phyloP scores from a whole-genome alignment of 345 rosid species.

The Euphorbia tirucalli region DNA sequence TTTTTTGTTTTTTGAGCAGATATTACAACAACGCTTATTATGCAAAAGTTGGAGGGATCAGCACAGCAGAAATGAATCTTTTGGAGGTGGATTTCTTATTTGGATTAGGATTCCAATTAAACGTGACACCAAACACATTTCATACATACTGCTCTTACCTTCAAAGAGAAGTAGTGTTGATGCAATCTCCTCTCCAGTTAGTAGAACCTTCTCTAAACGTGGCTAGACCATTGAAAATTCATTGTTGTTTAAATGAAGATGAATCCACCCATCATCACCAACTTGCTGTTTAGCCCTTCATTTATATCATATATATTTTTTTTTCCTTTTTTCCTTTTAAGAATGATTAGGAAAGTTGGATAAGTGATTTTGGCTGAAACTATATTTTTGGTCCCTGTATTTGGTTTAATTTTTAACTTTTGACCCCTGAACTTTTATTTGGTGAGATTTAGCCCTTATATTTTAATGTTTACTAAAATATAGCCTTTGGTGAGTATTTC shows the following conservation, averaged over 20 bases:
- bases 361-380: background rate
- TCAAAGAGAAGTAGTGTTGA: conserved; percentile 41
- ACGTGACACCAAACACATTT: conserved; percentile 55
- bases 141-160: conserved; percentile 52
- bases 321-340: background rate
- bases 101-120: conserved; percentile 60
- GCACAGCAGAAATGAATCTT: conserved; percentile 65
- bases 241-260: conserved; percentile 41
- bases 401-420: no score
- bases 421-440: no score
- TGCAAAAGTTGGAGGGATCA: conserved; percentile 72
- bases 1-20: conserved; percentile 21
- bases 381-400: background rate
- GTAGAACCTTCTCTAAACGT: conserved; percentile 19
- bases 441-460: no score
- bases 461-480: no score
- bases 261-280: conserved; percentile 44
- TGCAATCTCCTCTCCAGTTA: conserved; percentile 38
- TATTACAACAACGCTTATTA: conserved; percentile 62
- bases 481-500: no score
- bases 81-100: conserved; percentile 75
- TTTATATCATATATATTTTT: background rate
- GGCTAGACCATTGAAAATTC: conserved; percentile 20
- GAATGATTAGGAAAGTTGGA: conserved; percentile 5
- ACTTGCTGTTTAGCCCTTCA: conserved; percentile 34